Base-by-base conservation (phyloP, 1,284 basidiomycete species). In the Puccinia novopanici region DNA sequence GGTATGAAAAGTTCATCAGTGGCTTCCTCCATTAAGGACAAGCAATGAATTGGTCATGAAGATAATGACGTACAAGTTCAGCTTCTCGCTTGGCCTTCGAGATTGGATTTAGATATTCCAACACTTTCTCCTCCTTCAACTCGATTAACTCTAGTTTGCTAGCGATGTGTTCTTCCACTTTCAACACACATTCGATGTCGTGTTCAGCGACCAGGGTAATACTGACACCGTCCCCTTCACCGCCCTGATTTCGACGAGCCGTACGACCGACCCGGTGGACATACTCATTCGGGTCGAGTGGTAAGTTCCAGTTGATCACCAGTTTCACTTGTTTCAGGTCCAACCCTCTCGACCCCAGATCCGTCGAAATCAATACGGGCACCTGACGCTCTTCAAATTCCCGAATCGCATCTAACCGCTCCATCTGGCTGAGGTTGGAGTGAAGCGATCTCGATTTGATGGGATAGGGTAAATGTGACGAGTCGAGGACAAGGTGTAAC, bases 241-340 rank as follows among this genome's bases (percentile, higher is more conserved):
- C 68, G 12, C 61, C 75, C 30, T 57, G 89, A 6, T 95, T 95
- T n/a, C 92, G 93, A 84, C 97, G 91, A 45, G 96, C 97, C 17
- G 97, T 99, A 84, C 97, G 88, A 76, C 89, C 89, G 5, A 90
- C 89, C 10, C 89, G 86, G 84, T 90, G 89, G 13, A 90, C 86
- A 82, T 90, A 90, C 83, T 90, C 89, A 82, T 89, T 88, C 37
- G 87, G 86, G 0, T 87, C 87, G 24, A 87, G 55, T 73, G 97
- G 92, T 83, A 99, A 86, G 86, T 99, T 97, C 94, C 95, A 99
- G 84, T 99, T 99, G 73, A 99, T 89, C 42, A 99, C 88, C 63
- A 99, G 92, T 2, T 95, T 94, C 50, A 98, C 91, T 76, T 95
- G 90, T 15, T 85, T 85, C 19, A 86, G 83, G 78, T 86, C 85